phyloP scores from a whole-genome alignment of 176 grass and related monocot species.

The Otatea glauca region DNA sequence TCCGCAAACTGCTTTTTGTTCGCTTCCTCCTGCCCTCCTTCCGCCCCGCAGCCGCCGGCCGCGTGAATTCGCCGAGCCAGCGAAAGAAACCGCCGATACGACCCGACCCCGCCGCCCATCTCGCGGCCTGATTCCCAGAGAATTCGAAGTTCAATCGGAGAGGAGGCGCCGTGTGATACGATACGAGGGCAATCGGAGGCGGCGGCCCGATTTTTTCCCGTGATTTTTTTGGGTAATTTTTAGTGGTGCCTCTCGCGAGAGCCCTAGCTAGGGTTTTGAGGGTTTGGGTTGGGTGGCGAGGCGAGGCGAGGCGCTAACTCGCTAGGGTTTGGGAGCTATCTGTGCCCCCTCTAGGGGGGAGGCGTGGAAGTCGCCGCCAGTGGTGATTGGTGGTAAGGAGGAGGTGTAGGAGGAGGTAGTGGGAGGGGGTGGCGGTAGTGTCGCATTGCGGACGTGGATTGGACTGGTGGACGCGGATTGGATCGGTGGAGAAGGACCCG shows the following conservation, averaged over 20 bases:
- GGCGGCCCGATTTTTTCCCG: conserved; percentile 1
- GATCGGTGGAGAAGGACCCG: conserved; percentile 40
- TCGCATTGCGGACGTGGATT: conserved; percentile 28
- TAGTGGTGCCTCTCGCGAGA: conserved; percentile 11
- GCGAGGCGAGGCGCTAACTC: conserved; percentile 5
- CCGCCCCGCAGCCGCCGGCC: conserved; percentile 44
- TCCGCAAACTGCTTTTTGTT: conserved; percentile 12
- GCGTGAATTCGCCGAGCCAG: conserved; percentile 40
- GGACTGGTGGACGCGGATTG: conserved; percentile 2
- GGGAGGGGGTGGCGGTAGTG: background rate
- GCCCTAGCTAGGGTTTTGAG: conserved; percentile 32
- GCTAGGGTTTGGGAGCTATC: conserved; percentile 42
- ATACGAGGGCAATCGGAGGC: conserved; percentile 18
- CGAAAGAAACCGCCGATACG: conserved; percentile 10
- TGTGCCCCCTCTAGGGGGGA: conserved; percentile 6
- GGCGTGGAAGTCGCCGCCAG: conserved; percentile 11
- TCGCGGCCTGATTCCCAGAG: conserved; percentile 24
- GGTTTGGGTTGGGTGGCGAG: conserved; percentile 16
- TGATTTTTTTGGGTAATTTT: conserved; percentile 10
- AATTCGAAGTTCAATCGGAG: conserved; percentile 33
- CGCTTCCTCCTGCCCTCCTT: background rate
- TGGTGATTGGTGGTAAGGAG: conserved; percentile 19
- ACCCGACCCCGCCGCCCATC: background rate
- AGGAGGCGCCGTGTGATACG: background rate
- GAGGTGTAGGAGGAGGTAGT: background rate